Evolutionary conservation across 73 alveolate genomes (phyloP).

Genomic region (Blepharisma japonicum): DNA sequence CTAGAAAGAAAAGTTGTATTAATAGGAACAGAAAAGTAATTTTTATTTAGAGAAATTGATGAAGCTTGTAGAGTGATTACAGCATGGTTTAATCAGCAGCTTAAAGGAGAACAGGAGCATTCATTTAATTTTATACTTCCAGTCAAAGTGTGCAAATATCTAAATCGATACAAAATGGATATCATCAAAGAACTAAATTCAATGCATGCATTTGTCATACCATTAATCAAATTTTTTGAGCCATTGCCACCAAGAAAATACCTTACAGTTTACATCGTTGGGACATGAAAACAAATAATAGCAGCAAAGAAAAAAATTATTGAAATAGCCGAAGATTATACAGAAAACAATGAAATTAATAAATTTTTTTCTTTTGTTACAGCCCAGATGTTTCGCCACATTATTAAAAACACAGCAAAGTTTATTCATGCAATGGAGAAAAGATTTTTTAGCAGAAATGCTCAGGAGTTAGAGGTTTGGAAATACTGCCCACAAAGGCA

Average conservation of each 20-base stretch:
- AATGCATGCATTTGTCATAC: background rate
- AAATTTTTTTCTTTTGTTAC: constrained; percentile 4
- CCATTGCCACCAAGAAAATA: constrained; percentile 15
- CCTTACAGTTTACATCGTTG: background rate
- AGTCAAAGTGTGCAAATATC: background rate
- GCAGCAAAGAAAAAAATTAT: background rate
- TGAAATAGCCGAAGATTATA: background rate
- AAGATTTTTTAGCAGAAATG: background rate
- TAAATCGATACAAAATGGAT: background rate
- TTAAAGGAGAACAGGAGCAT: no score
- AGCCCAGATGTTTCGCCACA: constrained; percentile 14
- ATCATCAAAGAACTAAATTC: background rate
- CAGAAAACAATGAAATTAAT: background rate
- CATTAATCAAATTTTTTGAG: background rate
- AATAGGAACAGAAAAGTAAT: constrained; percentile 11
- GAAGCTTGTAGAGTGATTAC: no score
- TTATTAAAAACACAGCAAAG: constrained; percentile 12
- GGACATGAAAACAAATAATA: constrained; percentile 13
- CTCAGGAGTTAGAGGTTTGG: no score
- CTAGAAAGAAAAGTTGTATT: constrained; percentile 21
- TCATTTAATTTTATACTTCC: constrained; percentile 5
- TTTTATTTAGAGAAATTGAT: background rate
- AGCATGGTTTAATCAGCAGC: no score
- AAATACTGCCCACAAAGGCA: background rate
- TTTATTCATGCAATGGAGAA: constrained; percentile 24